These are phyloP conservation scores for Fennellomyces sp. DNA, from an alignment of 371 early-diverging fungal genomes.

Conservation along the genomic window DNA sequence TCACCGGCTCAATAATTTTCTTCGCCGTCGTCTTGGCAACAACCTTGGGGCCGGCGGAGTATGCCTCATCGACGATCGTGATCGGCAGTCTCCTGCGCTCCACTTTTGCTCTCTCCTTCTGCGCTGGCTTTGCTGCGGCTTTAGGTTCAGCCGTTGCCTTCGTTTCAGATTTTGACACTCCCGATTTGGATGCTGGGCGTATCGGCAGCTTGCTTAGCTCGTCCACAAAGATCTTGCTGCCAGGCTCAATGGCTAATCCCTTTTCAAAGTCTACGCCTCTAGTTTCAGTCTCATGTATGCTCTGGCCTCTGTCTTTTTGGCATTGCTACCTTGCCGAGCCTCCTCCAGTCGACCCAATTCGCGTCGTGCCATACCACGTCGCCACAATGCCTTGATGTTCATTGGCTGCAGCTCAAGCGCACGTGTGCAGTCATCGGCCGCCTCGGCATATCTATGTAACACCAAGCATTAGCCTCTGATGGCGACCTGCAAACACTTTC, in stretches of 20 bases:
- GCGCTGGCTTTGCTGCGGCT: conserved; percentile 2
- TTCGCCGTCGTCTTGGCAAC: no score
- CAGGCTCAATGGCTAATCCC: conserved; percentile 71
- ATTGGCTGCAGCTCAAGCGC: conserved; percentile 68
- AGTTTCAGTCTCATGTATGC: background rate
- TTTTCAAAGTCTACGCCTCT: conserved; percentile 56
- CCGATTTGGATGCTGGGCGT: background rate
- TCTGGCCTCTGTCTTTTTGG: no score
- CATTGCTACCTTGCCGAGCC: conserved; percentile 68
- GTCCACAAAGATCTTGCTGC: conserved; percentile 62
- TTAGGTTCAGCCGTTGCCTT: background rate
- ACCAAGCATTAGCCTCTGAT: background rate
- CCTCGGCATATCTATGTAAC: conserved; percentile 59
- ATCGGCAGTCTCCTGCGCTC: conserved; percentile 26
- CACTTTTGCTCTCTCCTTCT: conserved; percentile 2
- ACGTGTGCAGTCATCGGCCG: conserved; percentile 73
- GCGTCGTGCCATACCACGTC: conserved; percentile 74
- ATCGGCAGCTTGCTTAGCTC: conserved; percentile 63
- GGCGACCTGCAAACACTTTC: background rate
- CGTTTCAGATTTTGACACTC: background rate
- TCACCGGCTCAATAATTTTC: conserved; percentile 5
- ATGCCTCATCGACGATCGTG: conserved; percentile 31
- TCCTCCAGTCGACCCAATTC: conserved; percentile 59
- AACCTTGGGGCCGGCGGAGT: background rate
- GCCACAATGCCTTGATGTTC: conserved; percentile 83